These are phyloP conservation scores for Schwanniomyces yamadae DNA, from an alignment of 805 yeast genomes.

Conservation along the genomic window DNA sequence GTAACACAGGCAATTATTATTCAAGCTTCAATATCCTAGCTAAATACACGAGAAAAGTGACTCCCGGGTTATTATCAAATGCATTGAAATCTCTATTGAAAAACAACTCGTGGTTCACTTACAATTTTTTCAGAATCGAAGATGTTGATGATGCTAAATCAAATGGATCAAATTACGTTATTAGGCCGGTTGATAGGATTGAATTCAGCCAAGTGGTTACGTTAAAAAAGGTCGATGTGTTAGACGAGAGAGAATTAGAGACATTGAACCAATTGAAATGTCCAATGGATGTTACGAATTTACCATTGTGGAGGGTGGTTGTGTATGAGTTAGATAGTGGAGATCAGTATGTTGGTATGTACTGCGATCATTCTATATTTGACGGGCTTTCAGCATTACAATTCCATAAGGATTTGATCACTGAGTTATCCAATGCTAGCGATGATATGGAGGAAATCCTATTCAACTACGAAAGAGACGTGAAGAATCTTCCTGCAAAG, in stretches of 20 bases:
- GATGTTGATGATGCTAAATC: constrained; percentile 5
- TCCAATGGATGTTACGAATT: constrained; percentile 8
- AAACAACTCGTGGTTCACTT: constrained; percentile 15
- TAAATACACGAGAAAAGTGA: constrained; percentile 13
- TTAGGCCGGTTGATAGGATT: constrained; percentile 17
- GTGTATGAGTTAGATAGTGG: constrained; percentile 10
- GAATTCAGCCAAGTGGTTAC: constrained; percentile 21
- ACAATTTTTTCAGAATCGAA: constrained; percentile 16
- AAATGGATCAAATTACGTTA: constrained; percentile 10
- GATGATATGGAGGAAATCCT: constrained; percentile 5
- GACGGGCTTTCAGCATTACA: constrained; percentile 33
- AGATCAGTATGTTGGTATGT: constrained; percentile 16
- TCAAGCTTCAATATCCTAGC: constrained; percentile 24
- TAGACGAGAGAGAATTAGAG: constrained; percentile 13
- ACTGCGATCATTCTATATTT: constrained; percentile 27
- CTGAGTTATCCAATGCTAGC: constrained; percentile 5
- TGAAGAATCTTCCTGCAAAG: constrained; percentile 5
- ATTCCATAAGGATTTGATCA: constrained; percentile 25
- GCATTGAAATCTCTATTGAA: constrained; percentile 14
- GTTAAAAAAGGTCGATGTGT: constrained; percentile 7
- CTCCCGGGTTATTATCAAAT: constrained; percentile 14
- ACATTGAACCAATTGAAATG: constrained; percentile 6
- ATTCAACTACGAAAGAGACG: constrained; percentile 9
- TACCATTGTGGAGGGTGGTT: constrained; percentile 23
- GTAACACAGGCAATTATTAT: constrained; percentile 18